phyloP scores from a whole-genome alignment of 176 grass and related monocot species.

The Neostapfia colusana region DNA sequence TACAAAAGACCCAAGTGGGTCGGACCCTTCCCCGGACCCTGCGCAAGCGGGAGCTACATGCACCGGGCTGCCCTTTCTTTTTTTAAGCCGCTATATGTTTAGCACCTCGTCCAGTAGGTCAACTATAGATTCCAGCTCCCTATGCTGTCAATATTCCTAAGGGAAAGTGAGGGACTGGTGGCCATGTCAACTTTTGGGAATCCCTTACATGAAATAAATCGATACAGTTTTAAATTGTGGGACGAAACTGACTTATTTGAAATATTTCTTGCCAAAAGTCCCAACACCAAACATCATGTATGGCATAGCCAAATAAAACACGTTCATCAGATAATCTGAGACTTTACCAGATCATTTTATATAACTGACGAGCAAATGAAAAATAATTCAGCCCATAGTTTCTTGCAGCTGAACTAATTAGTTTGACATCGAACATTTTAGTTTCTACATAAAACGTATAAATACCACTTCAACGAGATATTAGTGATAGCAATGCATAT shows the following conservation, averaged over 20 bases:
- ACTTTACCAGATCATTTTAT: not conserved
- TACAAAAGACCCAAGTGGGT: no score
- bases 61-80: no score
- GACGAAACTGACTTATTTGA: not conserved
- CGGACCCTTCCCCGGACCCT: no score
- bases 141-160: not conserved
- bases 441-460: constrained; percentile 2
- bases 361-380: not conserved
- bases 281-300: constrained; percentile 1
- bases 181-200: not conserved
- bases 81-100: constrained; percentile 10
- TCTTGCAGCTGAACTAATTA: constrained; percentile 22
- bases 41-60: no score
- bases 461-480: not conserved
- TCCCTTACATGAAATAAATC: not conserved
- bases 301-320: constrained; percentile 7
- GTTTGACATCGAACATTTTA: not conserved
- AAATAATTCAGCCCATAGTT: not conserved
- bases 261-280: constrained; percentile 1
- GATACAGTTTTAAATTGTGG: not conserved
- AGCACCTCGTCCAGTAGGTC: not conserved
- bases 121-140: not conserved
- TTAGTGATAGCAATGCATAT: constrained; percentile 15
- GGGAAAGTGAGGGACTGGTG: not conserved
- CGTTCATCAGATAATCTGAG: constrained; percentile 20